Percentiles rank a stretch among this genome's conserved stretches.
Evolutionary conservation across 352 stramenopile species (phyloP).

Genomic region (Pythium graminicola): DNA sequence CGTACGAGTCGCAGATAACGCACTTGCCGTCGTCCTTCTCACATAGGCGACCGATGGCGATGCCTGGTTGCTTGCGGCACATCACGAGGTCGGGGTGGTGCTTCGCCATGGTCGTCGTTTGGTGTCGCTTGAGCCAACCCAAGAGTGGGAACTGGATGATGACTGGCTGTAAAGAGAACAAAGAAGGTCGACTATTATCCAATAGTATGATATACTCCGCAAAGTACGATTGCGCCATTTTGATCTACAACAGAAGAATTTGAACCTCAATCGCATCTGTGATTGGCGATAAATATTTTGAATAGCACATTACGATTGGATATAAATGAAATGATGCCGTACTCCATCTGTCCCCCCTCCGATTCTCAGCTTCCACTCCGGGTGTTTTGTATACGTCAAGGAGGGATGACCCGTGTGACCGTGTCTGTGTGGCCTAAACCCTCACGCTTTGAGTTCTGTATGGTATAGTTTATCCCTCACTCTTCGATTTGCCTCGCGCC

Average conservation of each 20-base stretch:
- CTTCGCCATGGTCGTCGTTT: constrained; percentile 91
- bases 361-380: background rate
- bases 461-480: constrained; percentile 74
- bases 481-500: constrained; percentile 63
- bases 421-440: too few species aligned
- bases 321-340: background rate
- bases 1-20: constrained; percentile 99
- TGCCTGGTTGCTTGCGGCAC: constrained; percentile 99
- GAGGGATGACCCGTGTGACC: constrained; percentile 25
- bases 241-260: constrained; percentile 10
- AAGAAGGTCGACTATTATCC: background rate
- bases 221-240: constrained; percentile 22
- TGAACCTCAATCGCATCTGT: background rate
- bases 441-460: constrained; percentile 58
- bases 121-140: too few species aligned
- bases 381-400: too few species aligned
- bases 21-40: constrained; percentile 99
- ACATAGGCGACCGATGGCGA: constrained; percentile 95
- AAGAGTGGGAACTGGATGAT: too few species aligned
- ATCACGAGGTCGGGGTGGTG: constrained; percentile 99
- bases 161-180: constrained; percentile 14
- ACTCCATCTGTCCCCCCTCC: constrained; percentile 13
- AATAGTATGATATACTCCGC: background rate
- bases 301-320: background rate
- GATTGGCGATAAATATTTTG: constrained; percentile 12